Percentiles rank a stretch among this genome's conserved stretches.
Evolutionary conservation across 352 stramenopile genomes (phyloP).

Genomic region (Globisporangium megalacanthum): DNA sequence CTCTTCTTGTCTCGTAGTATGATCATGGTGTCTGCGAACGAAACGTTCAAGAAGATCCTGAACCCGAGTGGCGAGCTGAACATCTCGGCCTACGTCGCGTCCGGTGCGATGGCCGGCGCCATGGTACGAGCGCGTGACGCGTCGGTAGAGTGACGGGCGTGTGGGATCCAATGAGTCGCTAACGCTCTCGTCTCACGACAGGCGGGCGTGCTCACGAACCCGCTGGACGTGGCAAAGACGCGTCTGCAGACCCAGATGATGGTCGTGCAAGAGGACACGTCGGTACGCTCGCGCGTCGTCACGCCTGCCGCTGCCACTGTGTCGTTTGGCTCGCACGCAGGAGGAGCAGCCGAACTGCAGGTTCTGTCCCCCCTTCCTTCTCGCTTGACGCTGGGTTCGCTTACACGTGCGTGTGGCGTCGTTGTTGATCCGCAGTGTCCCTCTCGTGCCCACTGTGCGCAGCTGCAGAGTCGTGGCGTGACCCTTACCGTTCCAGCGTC

Average conservation of each 20-base stretch:
- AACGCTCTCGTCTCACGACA: constrained; percentile 5
- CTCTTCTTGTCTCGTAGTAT: constrained; percentile 48
- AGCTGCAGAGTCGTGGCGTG: constrained; percentile 61
- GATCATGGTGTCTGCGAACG: constrained; percentile 98
- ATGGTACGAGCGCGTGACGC: constrained; percentile 51
- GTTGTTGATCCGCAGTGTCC: constrained; percentile 58
- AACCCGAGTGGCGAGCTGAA: constrained; percentile 87
- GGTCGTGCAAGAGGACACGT: constrained; percentile 49
- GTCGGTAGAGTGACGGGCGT: not conserved
- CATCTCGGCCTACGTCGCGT: constrained; percentile 89
- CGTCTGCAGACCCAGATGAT: constrained; percentile 93
- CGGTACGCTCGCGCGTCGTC: constrained; percentile 34
- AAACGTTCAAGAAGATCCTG: constrained; percentile 94
- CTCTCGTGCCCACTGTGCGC: constrained; percentile 64
- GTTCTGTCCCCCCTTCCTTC: constrained; percentile 31
- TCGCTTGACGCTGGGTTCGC: constrained; percentile 16
- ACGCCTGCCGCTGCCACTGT: constrained; percentile 13
- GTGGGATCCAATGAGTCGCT: not conserved
- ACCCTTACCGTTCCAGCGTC: constrained; percentile 56
- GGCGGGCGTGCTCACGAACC: constrained; percentile 91
- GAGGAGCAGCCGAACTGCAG: constrained; percentile 36
- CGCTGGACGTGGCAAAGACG: constrained; percentile 99
- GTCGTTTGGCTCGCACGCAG: constrained; percentile 16
- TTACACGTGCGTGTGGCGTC: not conserved
- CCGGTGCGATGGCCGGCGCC: constrained; percentile 90